These are phyloP conservation scores for Irpex sp. DNA, from an alignment of 1,284 basidiomycete species.

Conservation along the genomic window DNA sequence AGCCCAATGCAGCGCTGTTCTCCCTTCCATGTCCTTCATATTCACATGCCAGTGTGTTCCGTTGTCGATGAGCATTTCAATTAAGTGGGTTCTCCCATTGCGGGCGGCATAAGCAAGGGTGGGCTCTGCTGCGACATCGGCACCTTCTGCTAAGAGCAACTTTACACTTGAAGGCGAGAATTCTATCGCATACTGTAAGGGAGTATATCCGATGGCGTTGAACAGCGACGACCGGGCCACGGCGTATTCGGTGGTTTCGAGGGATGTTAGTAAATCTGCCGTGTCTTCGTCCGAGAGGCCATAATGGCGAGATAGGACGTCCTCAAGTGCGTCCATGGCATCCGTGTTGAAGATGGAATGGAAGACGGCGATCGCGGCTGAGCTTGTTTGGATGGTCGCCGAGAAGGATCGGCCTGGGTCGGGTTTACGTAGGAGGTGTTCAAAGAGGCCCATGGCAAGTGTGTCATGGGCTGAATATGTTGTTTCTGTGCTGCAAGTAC, in stretches of 20 bases:
- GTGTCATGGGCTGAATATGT: neutral
- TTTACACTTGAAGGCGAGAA: neutral
- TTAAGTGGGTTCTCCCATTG: neutral
- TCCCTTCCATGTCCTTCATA: too few species aligned
- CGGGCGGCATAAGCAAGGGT: neutral
- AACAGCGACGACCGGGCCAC: too few species aligned
- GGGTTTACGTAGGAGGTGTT: neutral
- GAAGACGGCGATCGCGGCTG: neutral
- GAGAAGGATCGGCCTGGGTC: neutral
- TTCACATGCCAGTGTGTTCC: too few species aligned
- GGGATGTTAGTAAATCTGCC: neutral
- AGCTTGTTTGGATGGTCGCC: neutral
- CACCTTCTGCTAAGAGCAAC: neutral
- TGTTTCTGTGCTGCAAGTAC: neutral
- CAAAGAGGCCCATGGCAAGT: neutral
- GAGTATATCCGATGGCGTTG: too few species aligned
- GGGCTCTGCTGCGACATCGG: neutral
- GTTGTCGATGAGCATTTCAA: too few species aligned
- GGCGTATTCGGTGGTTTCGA: too few species aligned
- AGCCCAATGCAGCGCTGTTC: too few species aligned
- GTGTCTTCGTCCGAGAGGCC: neutral
- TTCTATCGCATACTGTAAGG: too few species aligned
- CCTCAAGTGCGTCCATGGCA: neutral
- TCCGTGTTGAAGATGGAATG: neutral
- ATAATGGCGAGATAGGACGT: neutral